These are phyloP conservation scores for Vitis rotundifolia DNA, from an alignment of 164 flowering plant species.

Conservation along the genomic window DNA sequence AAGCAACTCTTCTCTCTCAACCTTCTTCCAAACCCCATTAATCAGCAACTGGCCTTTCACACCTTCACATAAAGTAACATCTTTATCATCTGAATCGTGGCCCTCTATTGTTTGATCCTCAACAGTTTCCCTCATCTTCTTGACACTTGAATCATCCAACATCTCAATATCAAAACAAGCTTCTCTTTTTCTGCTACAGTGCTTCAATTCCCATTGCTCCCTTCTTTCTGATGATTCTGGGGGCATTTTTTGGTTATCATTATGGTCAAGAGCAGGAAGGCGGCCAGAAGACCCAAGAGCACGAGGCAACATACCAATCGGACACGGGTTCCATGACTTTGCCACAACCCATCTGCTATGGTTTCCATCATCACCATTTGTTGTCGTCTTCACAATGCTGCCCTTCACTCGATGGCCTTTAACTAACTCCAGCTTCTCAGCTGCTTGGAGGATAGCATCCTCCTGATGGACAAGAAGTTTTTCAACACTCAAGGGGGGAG, in stretches of 20 bases:
- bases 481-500: conserved; percentile 10
- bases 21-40: conserved; percentile 63
- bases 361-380: conserved; percentile 12
- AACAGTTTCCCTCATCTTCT: conserved; percentile 38
- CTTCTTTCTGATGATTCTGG: conserved; percentile 12
- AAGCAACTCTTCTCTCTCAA: conserved; percentile 49
- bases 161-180: conserved; percentile 31
- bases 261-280: conserved; percentile 48
- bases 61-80: conserved; percentile 10
- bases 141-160: conserved; percentile 23
- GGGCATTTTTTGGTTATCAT: background rate
- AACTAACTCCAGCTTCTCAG: conserved; percentile 49
- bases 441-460: conserved; percentile 43
- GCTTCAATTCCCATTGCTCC: conserved; percentile 17
- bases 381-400: conserved; percentile 5
- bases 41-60: conserved; percentile 50
- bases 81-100: conserved; percentile 6
- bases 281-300: conserved; percentile 48
- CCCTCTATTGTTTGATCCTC: conserved; percentile 20
- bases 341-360: conserved; percentile 53
- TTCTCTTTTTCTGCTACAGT: conserved; percentile 40
- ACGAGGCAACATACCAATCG: conserved; percentile 82
- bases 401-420: conserved; percentile 27
- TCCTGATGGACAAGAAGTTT: conserved; percentile 35
- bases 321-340: conserved; percentile 79